A percentile compares a stretch with the other conserved stretches of the same genome.
Conservation (phyloP, 148 eudicot genomes). For the Rhododendron molle region DNA sequence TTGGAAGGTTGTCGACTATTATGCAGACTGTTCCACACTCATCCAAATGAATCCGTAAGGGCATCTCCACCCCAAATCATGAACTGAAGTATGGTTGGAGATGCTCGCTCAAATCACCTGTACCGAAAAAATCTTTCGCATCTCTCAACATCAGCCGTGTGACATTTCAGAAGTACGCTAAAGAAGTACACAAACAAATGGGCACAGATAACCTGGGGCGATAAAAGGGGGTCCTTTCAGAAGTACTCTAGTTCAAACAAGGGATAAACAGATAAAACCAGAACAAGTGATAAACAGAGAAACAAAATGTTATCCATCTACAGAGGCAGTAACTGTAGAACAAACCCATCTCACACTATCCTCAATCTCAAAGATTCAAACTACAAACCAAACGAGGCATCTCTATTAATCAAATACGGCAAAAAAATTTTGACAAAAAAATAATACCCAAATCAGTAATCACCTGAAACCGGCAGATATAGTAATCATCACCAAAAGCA, state of each 20-base stretch:
- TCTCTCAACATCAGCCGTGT: no score
- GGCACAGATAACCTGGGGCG: no score
- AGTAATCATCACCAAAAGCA: conserved; percentile 44
- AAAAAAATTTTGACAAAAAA: background rate
- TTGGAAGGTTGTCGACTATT: background rate
- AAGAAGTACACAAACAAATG: no score
- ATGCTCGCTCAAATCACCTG: no score
- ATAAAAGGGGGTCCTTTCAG: background rate
- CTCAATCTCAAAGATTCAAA: background rate
- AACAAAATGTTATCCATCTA: background rate
- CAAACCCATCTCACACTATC: background rate
- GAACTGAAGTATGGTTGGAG: no score
- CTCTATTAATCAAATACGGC: background rate
- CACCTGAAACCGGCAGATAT: conserved; percentile 62
- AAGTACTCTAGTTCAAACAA: background rate
- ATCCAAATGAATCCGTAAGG: background rate
- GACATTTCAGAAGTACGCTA: no score
- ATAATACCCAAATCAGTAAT: background rate
- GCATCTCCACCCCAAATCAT: no score
- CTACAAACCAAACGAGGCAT: background rate
- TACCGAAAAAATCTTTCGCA: no score
- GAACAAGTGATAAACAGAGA: background rate
- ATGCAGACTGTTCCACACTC: background rate
- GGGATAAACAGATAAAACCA: no score
- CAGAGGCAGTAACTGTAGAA: background rate